Conservation (phyloP, 192 early-diverging fungal genomes). For the Chytriomyces confervae region DNA sequence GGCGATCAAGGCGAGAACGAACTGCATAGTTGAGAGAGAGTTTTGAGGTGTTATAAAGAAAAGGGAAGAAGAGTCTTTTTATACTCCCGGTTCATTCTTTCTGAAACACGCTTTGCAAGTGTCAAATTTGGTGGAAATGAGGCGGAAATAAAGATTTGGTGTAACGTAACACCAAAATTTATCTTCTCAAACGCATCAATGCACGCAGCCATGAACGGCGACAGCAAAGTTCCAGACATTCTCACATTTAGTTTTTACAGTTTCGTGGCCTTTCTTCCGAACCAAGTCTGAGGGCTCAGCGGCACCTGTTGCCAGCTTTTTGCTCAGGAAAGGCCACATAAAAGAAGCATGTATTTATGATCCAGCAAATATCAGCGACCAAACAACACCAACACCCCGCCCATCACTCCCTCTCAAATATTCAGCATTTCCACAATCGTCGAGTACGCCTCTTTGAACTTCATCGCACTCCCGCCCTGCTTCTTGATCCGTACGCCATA, state of each 20-base stretch:
- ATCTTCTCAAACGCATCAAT: not conserved
- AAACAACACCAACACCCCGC: too few relatives aligned
- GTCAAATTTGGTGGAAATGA: not conserved
- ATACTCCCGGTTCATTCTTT: not conserved
- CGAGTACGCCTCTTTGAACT: constrained; percentile 62
- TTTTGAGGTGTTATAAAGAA: not conserved
- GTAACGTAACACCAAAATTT: not conserved
- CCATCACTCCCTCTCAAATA: constrained; percentile 10
- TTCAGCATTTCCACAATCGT: constrained; percentile 41
- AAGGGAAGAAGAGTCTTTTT: not conserved
- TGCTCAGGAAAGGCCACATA: too few relatives aligned
- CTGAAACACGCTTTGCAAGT: not conserved
- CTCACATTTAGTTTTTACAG: too few relatives aligned
- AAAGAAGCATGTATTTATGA: too few relatives aligned
- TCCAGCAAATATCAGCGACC: too few relatives aligned
- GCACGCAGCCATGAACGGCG: too few relatives aligned
- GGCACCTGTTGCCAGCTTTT: too few relatives aligned
- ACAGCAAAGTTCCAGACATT: too few relatives aligned
- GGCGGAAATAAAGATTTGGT: not conserved
- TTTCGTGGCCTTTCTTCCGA: too few relatives aligned
- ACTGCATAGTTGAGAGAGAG: not conserved
- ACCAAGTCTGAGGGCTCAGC: too few relatives aligned
- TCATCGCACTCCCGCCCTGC: constrained; percentile 52
- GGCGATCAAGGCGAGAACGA: not conserved
- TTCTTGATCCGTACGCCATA: constrained; percentile 64